Percentiles rank a stretch among this genome's conserved stretches.
phyloP scores from a whole-genome alignment of 2,329 filamentous ascomycete genomes.

The Fusarium sp. region DNA sequence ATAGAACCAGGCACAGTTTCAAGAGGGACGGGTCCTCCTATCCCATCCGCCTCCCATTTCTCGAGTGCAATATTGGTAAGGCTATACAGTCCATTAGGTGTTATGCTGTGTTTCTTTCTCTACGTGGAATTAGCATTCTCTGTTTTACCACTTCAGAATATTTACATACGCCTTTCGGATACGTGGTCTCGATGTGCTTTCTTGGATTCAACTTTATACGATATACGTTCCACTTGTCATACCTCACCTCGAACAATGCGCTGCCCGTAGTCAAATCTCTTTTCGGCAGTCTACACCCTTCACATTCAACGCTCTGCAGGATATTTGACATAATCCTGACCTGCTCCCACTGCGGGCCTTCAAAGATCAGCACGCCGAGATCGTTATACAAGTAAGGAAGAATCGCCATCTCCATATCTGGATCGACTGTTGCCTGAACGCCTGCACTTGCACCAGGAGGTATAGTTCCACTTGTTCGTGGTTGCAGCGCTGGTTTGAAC shows the following conservation, averaged over 20 bases:
- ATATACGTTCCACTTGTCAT: slow-evolving; percentile 16
- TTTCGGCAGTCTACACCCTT: not conserved
- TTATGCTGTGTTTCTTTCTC: not conserved
- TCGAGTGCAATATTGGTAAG: not conserved
- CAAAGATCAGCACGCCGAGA: slow-evolving; percentile 47
- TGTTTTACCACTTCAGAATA: not conserved
- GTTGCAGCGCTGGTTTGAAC: slow-evolving; percentile 35
- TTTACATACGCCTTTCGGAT: slow-evolving; percentile 7
- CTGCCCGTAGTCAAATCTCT: not conserved
- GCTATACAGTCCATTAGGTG: not conserved
- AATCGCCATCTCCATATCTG: not conserved
- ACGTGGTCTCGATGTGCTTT: slow-evolving; percentile 1
- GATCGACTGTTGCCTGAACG: not conserved
- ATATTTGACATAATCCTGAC: slow-evolving; percentile 38
- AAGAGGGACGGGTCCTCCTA: not conserved
- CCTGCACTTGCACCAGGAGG: not conserved
- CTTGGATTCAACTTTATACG: slow-evolving; percentile 22
- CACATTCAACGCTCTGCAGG: slow-evolving; percentile 18
- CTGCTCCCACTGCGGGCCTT: slow-evolving; percentile 40
- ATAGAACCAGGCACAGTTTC: not conserved
- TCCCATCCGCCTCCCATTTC: not conserved
- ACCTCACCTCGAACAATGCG: not conserved
- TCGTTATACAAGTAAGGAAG: slow-evolving; percentile 45
- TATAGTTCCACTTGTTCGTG: slow-evolving; percentile 12
- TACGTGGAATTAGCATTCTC: not conserved